Conservation (phyloP, 176 grass and related monocot species). For the Ampelocalamus luodianensis region DNA sequence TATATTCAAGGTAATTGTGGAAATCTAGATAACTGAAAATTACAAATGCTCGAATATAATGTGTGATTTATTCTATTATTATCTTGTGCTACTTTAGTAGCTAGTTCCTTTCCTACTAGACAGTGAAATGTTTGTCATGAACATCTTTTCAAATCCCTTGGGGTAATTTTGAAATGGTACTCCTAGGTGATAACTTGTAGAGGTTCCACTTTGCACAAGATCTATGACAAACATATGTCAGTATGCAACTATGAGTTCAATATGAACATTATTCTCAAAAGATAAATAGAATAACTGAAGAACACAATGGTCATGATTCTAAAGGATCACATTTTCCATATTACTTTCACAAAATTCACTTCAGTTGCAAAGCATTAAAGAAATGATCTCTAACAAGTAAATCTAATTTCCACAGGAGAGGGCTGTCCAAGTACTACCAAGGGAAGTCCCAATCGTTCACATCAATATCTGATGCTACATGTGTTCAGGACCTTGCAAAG, state of each 20-base stretch:
- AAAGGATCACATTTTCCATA: background rate
- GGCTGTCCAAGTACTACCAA: conserved; percentile 65
- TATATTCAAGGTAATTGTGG: background rate
- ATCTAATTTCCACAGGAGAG: conserved; percentile 54
- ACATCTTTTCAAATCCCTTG: background rate
- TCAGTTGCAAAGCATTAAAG: conserved; percentile 22
- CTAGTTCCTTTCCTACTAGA: conserved; percentile 6
- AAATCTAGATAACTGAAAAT: background rate
- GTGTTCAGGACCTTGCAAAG: conserved; percentile 64
- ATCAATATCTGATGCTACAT: conserved; percentile 49
- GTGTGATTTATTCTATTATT: conserved; percentile 6
- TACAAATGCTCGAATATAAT: background rate
- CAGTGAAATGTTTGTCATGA: background rate
- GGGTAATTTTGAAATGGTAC: background rate
- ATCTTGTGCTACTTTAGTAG: background rate
- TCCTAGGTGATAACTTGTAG: background rate
- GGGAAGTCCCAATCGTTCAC: conserved; percentile 77
- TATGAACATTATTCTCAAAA: background rate
- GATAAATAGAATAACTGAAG: background rate
- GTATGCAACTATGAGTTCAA: background rate
- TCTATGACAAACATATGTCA: background rate
- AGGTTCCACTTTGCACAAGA: conserved; percentile 3
- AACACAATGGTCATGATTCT: conserved; percentile 4
- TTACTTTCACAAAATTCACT: conserved; percentile 7
- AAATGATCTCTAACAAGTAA: background rate